Conservation (phyloP, 2,329 filamentous ascomycete species). For the Fusarium sarcochroum region DNA sequence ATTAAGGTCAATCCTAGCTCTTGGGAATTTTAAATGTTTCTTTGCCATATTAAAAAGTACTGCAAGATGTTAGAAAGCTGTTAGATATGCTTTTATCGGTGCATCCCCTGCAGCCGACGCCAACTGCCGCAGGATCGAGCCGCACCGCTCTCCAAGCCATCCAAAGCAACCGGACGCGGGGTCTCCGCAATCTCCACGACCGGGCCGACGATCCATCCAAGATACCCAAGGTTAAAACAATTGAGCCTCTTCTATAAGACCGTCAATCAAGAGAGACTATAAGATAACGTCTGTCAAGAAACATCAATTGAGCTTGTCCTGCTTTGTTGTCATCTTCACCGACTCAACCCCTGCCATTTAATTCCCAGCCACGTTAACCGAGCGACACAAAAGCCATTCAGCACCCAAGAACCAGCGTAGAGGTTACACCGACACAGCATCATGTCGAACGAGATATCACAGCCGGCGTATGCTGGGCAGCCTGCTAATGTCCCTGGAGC, state of each 20-base stretch:
- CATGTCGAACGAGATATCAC: conserved; percentile 34
- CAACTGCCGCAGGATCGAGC: conserved; percentile 37
- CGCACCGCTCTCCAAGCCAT: background rate
- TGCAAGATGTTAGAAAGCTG: no score
- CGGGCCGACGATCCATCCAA: conserved; percentile 22
- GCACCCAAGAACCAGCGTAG: background rate
- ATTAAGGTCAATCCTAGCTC: no score
- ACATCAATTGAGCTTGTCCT: conserved; percentile 4
- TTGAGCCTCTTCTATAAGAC: conserved; percentile 36
- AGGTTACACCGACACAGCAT: background rate
- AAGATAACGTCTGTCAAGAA: background rate
- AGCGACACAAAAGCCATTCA: conserved; percentile 6
- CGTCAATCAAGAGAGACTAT: no score
- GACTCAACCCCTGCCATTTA: background rate
- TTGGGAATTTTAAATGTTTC: no score
- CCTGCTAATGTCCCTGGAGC: conserved; percentile 37
- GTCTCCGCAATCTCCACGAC: conserved; percentile 42
- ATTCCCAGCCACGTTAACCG: conserved; percentile 20
- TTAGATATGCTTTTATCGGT: conserved; percentile 18
- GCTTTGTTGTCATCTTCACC: background rate
- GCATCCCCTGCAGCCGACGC: conserved; percentile 22
- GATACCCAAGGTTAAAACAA: conserved; percentile 25
- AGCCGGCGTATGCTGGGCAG: conserved; percentile 35
- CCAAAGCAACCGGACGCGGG: conserved; percentile 19
- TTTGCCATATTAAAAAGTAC: no score